These are phyloP conservation scores for Aspergillus sergii DNA, from an alignment of 2,329 filamentous ascomycete genomes.

Conservation along the genomic window DNA sequence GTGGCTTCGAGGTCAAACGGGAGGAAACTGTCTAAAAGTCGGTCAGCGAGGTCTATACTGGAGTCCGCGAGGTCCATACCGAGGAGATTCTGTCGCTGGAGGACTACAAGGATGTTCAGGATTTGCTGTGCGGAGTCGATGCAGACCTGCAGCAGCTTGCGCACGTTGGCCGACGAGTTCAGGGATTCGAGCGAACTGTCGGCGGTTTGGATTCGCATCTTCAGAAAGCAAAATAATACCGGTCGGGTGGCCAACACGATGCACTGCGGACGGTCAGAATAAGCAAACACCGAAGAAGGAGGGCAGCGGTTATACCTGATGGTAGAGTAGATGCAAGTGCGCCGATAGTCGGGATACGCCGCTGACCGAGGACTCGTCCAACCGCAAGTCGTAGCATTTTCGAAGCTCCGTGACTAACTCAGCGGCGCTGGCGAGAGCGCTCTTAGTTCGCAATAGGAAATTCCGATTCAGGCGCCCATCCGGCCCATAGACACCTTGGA, in stretches of 20 bases:
- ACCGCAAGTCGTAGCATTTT: conserved; percentile 39
- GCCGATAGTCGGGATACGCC: conserved; percentile 48
- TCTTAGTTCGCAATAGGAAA: conserved; percentile 44
- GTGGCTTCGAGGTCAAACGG: conserved; percentile 52
- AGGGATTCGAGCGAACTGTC: conserved; percentile 32
- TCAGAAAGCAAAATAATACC: conserved; percentile 48
- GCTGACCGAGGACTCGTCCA: conserved; percentile 36
- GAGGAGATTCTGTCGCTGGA: conserved; percentile 51
- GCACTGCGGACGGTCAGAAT: conserved; percentile 29
- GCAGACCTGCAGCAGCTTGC: conserved; percentile 45
- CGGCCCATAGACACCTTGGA: conserved; percentile 46
- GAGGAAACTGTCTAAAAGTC: conserved; percentile 49
- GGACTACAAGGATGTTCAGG: conserved; percentile 45
- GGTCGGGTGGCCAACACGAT: conserved; percentile 47
- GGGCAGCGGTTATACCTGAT: conserved; percentile 35
- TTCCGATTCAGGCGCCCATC: conserved; percentile 40
- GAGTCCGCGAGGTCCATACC: conserved; percentile 35
- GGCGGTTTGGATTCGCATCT: conserved; percentile 35
- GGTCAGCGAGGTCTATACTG: not conserved
- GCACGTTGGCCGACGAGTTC: conserved; percentile 40
- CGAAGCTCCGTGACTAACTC: conserved; percentile 44
- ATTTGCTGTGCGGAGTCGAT: conserved; percentile 50
- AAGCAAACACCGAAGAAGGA: not conserved
- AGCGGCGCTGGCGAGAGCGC: conserved; percentile 43
- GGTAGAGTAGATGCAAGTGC: conserved; percentile 44